Evolutionary conservation across 345 rosid species (phyloP), one percentile per base, ranked within the genome.

Genomic region (Arabidopsis suecica): DNA sequence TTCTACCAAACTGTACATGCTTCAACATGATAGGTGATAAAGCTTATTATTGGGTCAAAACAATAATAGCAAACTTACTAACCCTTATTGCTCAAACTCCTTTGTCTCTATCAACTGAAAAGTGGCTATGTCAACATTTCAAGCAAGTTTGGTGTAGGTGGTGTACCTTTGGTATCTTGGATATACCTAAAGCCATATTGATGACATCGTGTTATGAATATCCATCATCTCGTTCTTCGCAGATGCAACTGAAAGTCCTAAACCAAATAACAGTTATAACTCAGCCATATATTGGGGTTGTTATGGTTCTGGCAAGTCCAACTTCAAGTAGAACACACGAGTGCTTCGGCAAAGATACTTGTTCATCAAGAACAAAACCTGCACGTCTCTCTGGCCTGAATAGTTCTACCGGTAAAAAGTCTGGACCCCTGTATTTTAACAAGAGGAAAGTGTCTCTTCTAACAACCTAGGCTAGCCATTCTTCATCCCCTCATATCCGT

Each of bases 251-350:
- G 48, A 59, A 71, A 36, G 37, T 49, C 49, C 51, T 49, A 49
- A 71, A 57, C 61, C 41, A 49, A 49, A 71, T 40, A 49, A 49
- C 51, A 63, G 47, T 72, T 57, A 53, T 30, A 20, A 16, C 42
- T 61, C 36, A 72, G 40, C 69, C 68, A 36, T 47, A 14, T 9
- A 12, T 59, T 51, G 36, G 16, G 32, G 48, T 60, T 37, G 25
- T 48, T 48, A 71, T 57, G 40, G 40, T 51, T 61, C 38, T 73
- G 22, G 20, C 49, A 45, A 45, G n/a, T 11, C 69, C 62, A 62
- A 72, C 63, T 62, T 51, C 69, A 14, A 53, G 18, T 41, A 72
- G 37, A 23, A 28, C 51, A 49, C 30, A 36, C 37, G 36, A 36
- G 59, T 48, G 65, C 75, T 48, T 10, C 61, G 40, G n/a, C 62